These are phyloP conservation scores for Bipolaris gigantea DNA, from an alignment of 2,329 filamentous ascomycete genomes.

Conservation along the genomic window DNA sequence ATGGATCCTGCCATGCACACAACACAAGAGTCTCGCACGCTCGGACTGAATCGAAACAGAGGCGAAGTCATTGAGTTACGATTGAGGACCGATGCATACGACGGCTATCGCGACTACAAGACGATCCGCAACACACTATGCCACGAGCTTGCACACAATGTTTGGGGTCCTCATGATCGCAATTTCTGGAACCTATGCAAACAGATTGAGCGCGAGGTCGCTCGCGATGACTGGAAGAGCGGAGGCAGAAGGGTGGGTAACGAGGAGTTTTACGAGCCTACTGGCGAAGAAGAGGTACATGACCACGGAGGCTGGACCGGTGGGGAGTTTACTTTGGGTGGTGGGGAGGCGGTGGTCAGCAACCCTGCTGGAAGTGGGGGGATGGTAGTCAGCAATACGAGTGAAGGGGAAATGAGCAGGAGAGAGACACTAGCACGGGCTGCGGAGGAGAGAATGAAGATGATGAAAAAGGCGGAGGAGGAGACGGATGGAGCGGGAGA, in stretches of 20 bases:
- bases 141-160: slow-evolving; percentile 93
- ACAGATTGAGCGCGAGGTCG: slow-evolving; percentile 85
- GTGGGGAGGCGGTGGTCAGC: slow-evolving; percentile 18
- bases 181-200: slow-evolving; percentile 89
- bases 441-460: slow-evolving; percentile 67
- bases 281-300: slow-evolving; percentile 31
- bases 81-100: slow-evolving; percentile 88
- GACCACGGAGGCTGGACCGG: slow-evolving; percentile 51
- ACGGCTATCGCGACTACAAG: slow-evolving; percentile 91
- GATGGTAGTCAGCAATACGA: slow-evolving; percentile 28
- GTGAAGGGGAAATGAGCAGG: slow-evolving; percentile 58
- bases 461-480: slow-evolving; percentile 49
- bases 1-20: slow-evolving; percentile 92
- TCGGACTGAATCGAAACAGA: slow-evolving; percentile 84
- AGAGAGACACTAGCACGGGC: slow-evolving; percentile 75
- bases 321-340: slow-evolving; percentile 42
- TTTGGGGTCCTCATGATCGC: slow-evolving; percentile 79
- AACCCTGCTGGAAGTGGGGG: too few relatives aligned
- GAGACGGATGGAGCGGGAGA: slow-evolving; percentile 30
- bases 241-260: slow-evolving; percentile 56
- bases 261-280: slow-evolving; percentile 40
- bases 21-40: slow-evolving; percentile 74
- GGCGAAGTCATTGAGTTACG: slow-evolving; percentile 91
- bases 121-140: slow-evolving; percentile 90
- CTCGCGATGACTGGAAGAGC: slow-evolving; percentile 73